Conservation (phyloP, 768 basidiomycete genomes). For the Rhodotorula toruloides region DNA sequence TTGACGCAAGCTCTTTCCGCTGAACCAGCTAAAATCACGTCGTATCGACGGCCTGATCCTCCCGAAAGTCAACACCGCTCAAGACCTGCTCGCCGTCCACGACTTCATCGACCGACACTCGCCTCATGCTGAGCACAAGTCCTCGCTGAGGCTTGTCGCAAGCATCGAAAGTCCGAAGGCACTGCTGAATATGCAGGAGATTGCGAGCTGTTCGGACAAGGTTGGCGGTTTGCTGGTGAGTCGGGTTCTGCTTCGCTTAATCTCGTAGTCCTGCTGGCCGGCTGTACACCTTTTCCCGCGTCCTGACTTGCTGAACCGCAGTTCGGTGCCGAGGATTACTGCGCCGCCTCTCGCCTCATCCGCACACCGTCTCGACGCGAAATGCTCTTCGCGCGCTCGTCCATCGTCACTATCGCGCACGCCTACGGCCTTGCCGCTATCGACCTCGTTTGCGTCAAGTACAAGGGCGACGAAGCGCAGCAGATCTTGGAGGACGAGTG, state of each 20-base stretch:
- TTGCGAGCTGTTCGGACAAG: background rate
- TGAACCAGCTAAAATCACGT: constrained; percentile 51
- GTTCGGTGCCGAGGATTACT: constrained; percentile 96
- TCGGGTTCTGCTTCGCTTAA: background rate
- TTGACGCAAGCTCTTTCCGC: no score
- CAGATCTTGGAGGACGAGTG: constrained; percentile 67
- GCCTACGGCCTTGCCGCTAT: constrained; percentile 78
- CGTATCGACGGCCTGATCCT: constrained; percentile 66
- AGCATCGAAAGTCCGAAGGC: constrained; percentile 80
- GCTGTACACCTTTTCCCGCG: constrained; percentile 52
- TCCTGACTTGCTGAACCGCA: constrained; percentile 53
- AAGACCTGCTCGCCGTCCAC: constrained; percentile 63
- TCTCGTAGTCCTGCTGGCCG: background rate
- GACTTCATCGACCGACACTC: constrained; percentile 48
- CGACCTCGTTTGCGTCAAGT: constrained; percentile 73
- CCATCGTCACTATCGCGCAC: constrained; percentile 73
- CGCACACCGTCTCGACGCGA: constrained; percentile 70
- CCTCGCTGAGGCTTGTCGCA: constrained; percentile 59
- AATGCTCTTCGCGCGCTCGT: constrained; percentile 74
- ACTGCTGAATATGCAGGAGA: constrained; percentile 58
- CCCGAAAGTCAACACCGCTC: constrained; percentile 70
- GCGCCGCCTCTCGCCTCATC: constrained; percentile 77
- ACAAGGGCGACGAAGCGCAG: constrained; percentile 75
- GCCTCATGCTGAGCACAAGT: constrained; percentile 31
- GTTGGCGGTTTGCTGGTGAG: background rate